Conservation (phyloP, 495 filamentous ascomycete species). For the Penicillium mononematosum region DNA sequence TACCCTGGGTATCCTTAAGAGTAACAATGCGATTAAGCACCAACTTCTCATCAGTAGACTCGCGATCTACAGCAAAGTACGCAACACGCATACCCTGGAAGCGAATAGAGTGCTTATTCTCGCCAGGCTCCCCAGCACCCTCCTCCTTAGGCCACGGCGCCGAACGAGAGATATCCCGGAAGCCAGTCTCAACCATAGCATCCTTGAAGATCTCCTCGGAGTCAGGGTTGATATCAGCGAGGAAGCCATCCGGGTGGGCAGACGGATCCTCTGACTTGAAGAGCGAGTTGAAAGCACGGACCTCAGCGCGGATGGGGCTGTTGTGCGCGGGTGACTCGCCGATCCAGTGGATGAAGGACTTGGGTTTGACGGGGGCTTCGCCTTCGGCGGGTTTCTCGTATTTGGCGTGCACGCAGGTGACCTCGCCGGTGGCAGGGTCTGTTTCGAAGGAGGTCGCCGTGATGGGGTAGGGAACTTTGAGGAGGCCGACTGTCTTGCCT, state of each 20-base stretch:
- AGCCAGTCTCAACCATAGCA: constrained; percentile 81
- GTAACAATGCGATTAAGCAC: constrained; percentile 91
- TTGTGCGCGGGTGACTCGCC: constrained; percentile 55
- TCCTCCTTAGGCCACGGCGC: constrained; percentile 83
- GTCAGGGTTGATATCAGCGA: constrained; percentile 81
- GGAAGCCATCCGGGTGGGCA: constrained; percentile 67
- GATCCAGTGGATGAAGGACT: constrained; percentile 85
- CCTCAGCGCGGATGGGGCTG: constrained; percentile 71
- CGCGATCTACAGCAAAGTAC: constrained; percentile 80
- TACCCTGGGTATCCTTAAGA: constrained; percentile 66
- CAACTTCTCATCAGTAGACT: constrained; percentile 71
- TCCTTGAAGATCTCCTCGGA: constrained; percentile 74
- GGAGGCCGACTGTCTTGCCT: constrained; percentile 82
- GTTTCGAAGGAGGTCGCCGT: constrained; percentile 74
- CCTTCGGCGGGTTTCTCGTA: constrained; percentile 55
- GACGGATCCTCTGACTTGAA: constrained; percentile 85
- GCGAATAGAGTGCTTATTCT: constrained; percentile 63
- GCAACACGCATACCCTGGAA: constrained; percentile 93
- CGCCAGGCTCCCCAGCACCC: constrained; percentile 36
- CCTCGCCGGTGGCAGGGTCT: constrained; percentile 62
- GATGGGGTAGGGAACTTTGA: constrained; percentile 81
- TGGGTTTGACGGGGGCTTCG: constrained; percentile 65
- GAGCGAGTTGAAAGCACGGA: constrained; percentile 74
- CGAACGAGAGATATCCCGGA: constrained; percentile 70
- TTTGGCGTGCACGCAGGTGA: constrained; percentile 49